Conservation (phyloP, 305 asterid genomes). For the Striga hermonthica region DNA sequence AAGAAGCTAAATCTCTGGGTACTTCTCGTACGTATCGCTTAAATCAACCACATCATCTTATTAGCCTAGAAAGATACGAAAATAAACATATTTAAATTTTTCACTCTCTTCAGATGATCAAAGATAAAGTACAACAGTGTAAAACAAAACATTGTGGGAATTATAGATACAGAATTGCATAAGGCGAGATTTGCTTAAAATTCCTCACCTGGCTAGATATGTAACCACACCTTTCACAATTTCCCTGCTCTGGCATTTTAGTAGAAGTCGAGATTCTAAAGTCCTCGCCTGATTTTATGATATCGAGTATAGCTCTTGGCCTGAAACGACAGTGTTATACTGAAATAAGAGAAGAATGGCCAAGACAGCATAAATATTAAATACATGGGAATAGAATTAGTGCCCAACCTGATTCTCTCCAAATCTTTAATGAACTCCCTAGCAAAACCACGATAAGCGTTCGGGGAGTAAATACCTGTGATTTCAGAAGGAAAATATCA, state of each 20-base stretch:
- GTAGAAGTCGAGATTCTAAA: conserved; percentile 82
- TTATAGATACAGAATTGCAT: neutral
- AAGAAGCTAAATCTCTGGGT: neutral
- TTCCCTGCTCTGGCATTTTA: conserved; percentile 98
- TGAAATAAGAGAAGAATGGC: neutral
- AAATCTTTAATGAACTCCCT: conserved; percentile 95
- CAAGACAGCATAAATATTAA: neutral
- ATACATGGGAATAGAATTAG: neutral
- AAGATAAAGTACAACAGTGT: neutral
- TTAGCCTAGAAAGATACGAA: no score
- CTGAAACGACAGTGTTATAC: conserved; percentile 38
- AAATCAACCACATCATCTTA: no score
- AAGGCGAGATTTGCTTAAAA: neutral
- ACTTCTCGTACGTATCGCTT: no score
- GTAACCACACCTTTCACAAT: conserved; percentile 88
- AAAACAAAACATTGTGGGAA: neutral
- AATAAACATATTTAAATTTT: neutral
- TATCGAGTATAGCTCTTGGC: conserved; percentile 91
- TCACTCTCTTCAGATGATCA: conserved; percentile 14
- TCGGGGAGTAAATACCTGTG: conserved; percentile 91
- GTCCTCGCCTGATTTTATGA: conserved; percentile 93
- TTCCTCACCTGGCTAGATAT: conserved; percentile 88
- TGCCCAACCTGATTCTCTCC: conserved; percentile 75
- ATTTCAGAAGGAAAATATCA: conserved; percentile 16
- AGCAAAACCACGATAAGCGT: conserved; percentile 98